A percentile compares a stretch with the other conserved stretches of the same genome.
Conservation (phyloP, 768 basidiomycete species). For the Tulasnella sp. region DNA sequence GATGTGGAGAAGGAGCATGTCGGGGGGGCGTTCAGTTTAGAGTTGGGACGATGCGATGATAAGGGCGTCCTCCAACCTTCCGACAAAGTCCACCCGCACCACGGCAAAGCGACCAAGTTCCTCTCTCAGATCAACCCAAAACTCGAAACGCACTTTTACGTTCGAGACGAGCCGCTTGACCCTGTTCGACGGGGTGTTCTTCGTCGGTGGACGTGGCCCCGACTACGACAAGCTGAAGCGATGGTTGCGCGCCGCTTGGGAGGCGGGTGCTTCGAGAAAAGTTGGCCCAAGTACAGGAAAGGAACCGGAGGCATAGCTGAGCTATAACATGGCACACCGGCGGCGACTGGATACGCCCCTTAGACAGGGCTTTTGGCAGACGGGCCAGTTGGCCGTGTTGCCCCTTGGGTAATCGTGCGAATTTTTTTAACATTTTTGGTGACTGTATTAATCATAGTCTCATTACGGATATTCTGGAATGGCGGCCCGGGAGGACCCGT, state of each 20-base stretch:
- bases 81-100: slow-evolving; percentile 54
- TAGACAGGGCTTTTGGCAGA: too few relatives aligned
- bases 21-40: slow-evolving; percentile 72
- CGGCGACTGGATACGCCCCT: too few relatives aligned
- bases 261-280: too few relatives aligned
- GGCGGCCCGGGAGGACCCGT: too few relatives aligned
- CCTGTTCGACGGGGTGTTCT: slow-evolving; percentile 78
- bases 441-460: too few relatives aligned
- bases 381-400: too few relatives aligned
- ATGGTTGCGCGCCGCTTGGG: slow-evolving; percentile 75
- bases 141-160: slow-evolving; percentile 63
- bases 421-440: too few relatives aligned
- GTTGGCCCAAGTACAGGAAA: too few relatives aligned
- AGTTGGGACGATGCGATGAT: slow-evolving; percentile 83
- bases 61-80: slow-evolving; percentile 64
- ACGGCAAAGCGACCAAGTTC: slow-evolving; percentile 50
- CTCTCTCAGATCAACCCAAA: slow-evolving; percentile 24
- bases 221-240: slow-evolving; percentile 60
- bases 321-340: too few relatives aligned
- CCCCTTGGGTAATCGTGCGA: too few relatives aligned
- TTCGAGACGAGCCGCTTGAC: slow-evolving; percentile 81
- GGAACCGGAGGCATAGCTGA: too few relatives aligned
- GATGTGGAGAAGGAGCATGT: slow-evolving; percentile 73
- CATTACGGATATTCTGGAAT: too few relatives aligned
- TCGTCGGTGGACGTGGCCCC: slow-evolving; percentile 64